A percentile compares a stretch with the other conserved stretches of the same genome.
Evolutionary conservation across 1,284 basidiomycete genomes (phyloP).

Genomic region (Singerocomus rubriflavus): DNA sequence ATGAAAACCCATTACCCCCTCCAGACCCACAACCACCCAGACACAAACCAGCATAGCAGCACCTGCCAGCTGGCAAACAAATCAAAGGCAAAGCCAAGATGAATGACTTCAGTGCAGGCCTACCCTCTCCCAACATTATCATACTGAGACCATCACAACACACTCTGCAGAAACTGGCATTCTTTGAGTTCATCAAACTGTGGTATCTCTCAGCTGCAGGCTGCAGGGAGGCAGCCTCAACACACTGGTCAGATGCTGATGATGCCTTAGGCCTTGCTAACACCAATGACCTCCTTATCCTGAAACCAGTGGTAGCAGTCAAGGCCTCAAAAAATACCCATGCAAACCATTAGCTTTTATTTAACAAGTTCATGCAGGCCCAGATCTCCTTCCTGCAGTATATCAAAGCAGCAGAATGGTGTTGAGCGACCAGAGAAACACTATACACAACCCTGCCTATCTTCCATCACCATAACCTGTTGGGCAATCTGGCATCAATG

Average conservation of each 20-base stretch:
- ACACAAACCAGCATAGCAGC: too few species aligned
- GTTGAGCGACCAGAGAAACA: too few species aligned
- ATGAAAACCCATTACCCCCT: too few species aligned
- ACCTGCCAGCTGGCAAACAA: too few species aligned
- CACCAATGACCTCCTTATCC: not conserved
- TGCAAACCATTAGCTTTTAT: not conserved
- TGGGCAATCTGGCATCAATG: too few species aligned
- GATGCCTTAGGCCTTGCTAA: not conserved
- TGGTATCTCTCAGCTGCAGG: not conserved
- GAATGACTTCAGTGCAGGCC: not conserved
- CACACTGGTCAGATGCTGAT: not conserved
- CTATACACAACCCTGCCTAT: too few species aligned
- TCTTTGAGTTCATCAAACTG: not conserved
- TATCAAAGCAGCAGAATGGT: too few species aligned
- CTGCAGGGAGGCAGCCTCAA: not conserved
- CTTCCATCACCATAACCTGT: too few species aligned
- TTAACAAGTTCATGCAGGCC: not conserved
- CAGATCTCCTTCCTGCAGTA: not conserved
- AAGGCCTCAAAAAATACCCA: not conserved
- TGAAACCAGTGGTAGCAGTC: not conserved
- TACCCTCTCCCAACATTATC: not conserved
- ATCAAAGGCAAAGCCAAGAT: not conserved
- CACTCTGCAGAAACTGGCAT: not conserved
- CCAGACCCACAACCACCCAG: too few species aligned
- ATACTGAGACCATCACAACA: not conserved